Conservation (phyloP, 2,329 filamentous ascomycete species). For the Mariannaea elegans region DNA sequence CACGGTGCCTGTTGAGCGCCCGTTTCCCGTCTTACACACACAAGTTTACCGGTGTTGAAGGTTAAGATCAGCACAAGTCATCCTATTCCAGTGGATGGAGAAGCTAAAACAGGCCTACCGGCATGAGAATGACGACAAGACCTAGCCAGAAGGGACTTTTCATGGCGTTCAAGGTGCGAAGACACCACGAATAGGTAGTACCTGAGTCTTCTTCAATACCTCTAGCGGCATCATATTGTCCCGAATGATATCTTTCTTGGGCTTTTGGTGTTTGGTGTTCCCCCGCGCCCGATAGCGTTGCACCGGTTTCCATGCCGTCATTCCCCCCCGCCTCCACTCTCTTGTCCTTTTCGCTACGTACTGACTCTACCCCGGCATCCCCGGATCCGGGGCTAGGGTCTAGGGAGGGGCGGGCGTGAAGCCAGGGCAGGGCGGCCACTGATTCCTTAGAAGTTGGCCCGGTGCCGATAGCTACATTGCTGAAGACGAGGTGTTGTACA, state of each 20-base stretch:
- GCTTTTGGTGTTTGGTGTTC: not conserved
- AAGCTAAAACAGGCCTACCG: constrained; percentile 1
- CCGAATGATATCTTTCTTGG: not conserved
- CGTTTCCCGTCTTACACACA: constrained; percentile 6
- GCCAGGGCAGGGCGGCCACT: no score
- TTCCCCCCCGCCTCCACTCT: not conserved
- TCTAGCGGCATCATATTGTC: constrained; percentile 13
- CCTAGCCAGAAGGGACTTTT: not conserved
- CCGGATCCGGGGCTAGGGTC: constrained; percentile 12
- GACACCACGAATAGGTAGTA: no score
- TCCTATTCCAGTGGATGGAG: not conserved
- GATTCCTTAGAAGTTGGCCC: no score
- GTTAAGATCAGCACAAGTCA: constrained; percentile 5
- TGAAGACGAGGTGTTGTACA: no score
- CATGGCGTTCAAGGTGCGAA: not conserved
- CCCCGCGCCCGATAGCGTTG: constrained; percentile 19
- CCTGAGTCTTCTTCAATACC: no score
- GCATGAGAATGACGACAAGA: constrained; percentile 1
- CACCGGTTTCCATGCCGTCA: constrained; percentile 18
- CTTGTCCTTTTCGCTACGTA: not conserved
- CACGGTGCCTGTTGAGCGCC: not conserved
- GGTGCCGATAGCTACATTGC: no score
- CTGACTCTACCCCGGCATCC: constrained; percentile 11
- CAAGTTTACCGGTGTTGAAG: no score
- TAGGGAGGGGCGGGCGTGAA: not conserved